Evolutionary conservation across 768 basidiomycete species (phyloP).

Genomic region (Boletus sp.): DNA sequence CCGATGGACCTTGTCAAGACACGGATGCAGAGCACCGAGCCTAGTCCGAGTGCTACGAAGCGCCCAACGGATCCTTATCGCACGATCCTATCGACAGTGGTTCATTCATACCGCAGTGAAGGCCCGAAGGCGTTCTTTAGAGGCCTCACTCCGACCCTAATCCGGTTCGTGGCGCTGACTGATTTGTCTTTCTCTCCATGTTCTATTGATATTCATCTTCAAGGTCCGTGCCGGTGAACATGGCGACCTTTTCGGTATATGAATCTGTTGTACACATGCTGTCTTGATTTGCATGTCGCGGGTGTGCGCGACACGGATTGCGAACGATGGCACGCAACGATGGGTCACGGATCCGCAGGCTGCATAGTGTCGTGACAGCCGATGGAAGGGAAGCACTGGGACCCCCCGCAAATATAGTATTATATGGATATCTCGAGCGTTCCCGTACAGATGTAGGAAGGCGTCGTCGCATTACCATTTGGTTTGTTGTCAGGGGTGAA

Average conservation of each 20-base stretch:
- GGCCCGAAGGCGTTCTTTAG: slow-evolving; percentile 70
- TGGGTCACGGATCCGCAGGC: not conserved
- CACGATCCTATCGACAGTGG: slow-evolving; percentile 54
- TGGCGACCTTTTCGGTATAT: slow-evolving; percentile 75
- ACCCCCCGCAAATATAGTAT: too few relatives aligned
- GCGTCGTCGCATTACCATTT: too few relatives aligned
- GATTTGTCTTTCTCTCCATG: not conserved
- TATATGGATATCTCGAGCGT: too few relatives aligned
- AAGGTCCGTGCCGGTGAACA: slow-evolving; percentile 84
- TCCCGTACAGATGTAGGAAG: too few relatives aligned
- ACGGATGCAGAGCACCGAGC: slow-evolving; percentile 60
- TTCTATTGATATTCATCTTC: not conserved
- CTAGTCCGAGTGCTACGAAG: not conserved
- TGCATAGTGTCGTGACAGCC: not conserved
- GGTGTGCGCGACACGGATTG: not conserved
- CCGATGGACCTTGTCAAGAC: slow-evolving; percentile 91
- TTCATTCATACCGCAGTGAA: slow-evolving; percentile 58
- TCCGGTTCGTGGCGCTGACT: slow-evolving; percentile 46
- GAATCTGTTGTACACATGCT: slow-evolving; percentile 51
- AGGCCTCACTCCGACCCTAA: slow-evolving; percentile 76
- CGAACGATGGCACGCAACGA: not conserved
- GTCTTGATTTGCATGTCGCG: slow-evolving; percentile 13
- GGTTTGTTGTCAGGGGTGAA: too few relatives aligned
- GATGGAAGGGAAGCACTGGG: not conserved
- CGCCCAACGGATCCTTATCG: slow-evolving; percentile 49